Evolutionary conservation across 2,329 filamentous ascomycete species (phyloP).

Genomic region (Chaetomium sp.): DNA sequence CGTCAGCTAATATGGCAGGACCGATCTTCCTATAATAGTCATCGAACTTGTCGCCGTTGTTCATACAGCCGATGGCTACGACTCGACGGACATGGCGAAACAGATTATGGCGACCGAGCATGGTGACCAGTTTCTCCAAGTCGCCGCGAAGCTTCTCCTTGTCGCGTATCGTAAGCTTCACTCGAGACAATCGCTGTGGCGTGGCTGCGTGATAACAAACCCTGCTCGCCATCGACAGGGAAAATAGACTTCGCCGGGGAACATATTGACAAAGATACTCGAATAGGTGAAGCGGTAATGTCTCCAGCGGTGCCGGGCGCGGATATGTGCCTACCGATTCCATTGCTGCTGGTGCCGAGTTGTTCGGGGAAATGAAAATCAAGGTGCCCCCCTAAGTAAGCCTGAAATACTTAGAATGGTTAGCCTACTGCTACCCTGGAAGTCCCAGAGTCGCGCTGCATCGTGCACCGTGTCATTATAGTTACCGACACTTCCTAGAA

Average conservation of each 20-base stretch:
- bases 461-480: too few relatives aligned
- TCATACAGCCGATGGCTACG: background rate
- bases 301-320: conserved; percentile 5
- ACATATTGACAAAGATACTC: conserved; percentile 8
- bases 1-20: too few relatives aligned
- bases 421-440: too few relatives aligned
- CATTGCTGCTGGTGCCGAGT: background rate
- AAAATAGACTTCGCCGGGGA: background rate
- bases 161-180: background rate
- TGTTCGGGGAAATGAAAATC: too few relatives aligned
- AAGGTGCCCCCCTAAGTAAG: too few relatives aligned
- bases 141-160: conserved; percentile 3
- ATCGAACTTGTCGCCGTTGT: background rate
- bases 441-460: too few relatives aligned
- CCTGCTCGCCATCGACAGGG: conserved; percentile 9
- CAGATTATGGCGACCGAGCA: background rate
- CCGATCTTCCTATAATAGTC: too few relatives aligned
- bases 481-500: too few relatives aligned
- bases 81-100: conserved; percentile 12
- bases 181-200: background rate
- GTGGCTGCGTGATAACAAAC: conserved; percentile 13
- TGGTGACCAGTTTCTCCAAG: background rate
- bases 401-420: too few relatives aligned
- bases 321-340: background rate
- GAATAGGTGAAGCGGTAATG: conserved; percentile 10